phyloP scores from a whole-genome alignment of 202 grass and related monocot genomes.

The Musa balbisiana region DNA sequence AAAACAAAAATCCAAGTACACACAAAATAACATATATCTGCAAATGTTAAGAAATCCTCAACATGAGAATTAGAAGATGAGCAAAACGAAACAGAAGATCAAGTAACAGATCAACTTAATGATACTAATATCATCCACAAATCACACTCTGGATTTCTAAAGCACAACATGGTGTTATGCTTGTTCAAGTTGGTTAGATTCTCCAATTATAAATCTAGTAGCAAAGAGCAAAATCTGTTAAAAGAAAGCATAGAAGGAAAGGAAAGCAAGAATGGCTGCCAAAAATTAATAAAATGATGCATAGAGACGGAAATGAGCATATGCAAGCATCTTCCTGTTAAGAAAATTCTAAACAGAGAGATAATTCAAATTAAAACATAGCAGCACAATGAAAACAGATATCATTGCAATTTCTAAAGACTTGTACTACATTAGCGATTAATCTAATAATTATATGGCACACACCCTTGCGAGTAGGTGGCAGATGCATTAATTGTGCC shows the following conservation, averaged over 20 bases:
- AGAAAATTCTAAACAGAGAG: too few species aligned
- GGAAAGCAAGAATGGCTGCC: too few species aligned
- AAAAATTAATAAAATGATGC: too few species aligned
- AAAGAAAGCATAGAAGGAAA: too few species aligned
- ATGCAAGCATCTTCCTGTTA: neutral
- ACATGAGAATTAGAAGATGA: neutral
- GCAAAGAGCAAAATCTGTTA: too few species aligned
- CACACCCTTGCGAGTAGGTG: conserved; percentile 89
- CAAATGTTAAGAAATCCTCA: neutral
- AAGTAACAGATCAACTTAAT: neutral
- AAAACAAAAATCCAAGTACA: neutral
- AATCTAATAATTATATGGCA: conserved; percentile 17
- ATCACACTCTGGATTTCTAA: too few species aligned
- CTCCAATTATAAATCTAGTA: too few species aligned
- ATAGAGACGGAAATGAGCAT: neutral
- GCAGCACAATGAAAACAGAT: too few species aligned
- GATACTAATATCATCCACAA: too few species aligned
- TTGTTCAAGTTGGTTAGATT: neutral
- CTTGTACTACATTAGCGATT: neutral
- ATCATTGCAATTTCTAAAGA: neutral
- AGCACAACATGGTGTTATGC: too few species aligned
- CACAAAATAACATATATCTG: neutral
- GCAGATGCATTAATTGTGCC: conserved; percentile 76
- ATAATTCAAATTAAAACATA: too few species aligned
- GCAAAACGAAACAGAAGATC: neutral